Conservation (phyloP, 108 stramenopile genomes). For the Fragilariopsis cylindrus region DNA sequence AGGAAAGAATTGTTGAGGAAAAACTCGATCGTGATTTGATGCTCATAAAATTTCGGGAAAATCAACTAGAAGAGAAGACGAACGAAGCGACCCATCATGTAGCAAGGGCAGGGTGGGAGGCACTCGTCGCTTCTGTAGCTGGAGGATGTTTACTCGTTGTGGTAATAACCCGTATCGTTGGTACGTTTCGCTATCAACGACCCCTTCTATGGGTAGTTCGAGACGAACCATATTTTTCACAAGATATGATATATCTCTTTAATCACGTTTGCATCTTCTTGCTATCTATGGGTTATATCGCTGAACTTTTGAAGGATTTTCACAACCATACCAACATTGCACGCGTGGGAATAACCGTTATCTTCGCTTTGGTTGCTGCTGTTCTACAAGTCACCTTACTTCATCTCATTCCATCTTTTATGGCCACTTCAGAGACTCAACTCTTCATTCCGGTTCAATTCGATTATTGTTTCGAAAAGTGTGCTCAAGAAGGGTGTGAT, state of each 20-base stretch:
- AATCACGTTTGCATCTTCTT: constrained; percentile 19
- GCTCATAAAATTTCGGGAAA: neutral
- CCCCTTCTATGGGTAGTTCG: constrained; percentile 27
- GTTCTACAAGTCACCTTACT: constrained; percentile 23
- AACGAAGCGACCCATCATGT: constrained; percentile 21
- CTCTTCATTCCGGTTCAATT: constrained; percentile 4
- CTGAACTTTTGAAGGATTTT: constrained; percentile 17
- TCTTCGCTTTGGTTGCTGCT: constrained; percentile 19
- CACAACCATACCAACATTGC: constrained; percentile 3
- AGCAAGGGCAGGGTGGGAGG: constrained; percentile 29
- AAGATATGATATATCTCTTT: constrained; percentile 22
- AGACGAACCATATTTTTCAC: neutral
- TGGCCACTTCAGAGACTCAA: constrained; percentile 1
- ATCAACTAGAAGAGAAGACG: neutral
- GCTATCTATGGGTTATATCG: constrained; percentile 23
- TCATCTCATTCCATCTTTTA: constrained; percentile 16
- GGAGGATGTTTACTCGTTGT: constrained; percentile 16
- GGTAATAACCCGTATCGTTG: neutral
- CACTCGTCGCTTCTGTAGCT: constrained; percentile 4
- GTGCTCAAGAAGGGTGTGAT: constrained; percentile 18
- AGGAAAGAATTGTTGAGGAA: constrained; percentile 1
- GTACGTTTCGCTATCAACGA: constrained; percentile 10
- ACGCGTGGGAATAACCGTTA: constrained; percentile 7
- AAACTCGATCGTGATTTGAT: neutral
- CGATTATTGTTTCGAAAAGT: neutral